phyloP scores from a whole-genome alignment of 1,284 basidiomycete genomes.

The Ustilago vetiveriae region DNA sequence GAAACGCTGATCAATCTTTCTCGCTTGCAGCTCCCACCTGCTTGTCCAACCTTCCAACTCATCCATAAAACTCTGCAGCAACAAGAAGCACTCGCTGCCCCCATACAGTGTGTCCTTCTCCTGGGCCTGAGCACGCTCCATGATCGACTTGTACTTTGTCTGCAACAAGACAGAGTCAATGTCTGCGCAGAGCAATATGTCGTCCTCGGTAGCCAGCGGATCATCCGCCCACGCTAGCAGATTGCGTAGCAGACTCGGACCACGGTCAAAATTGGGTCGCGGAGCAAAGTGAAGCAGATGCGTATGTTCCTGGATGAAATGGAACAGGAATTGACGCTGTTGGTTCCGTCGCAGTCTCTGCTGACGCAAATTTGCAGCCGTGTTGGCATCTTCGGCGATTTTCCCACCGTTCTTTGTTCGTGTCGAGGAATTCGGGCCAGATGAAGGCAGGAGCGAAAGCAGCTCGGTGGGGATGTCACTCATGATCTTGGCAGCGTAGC shows the following conservation, averaged over 20 bases:
- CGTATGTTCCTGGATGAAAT: constrained; percentile 48
- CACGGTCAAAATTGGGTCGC: constrained; percentile 43
- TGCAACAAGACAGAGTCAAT: constrained; percentile 50
- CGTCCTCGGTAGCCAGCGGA: constrained; percentile 28
- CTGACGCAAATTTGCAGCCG: constrained; percentile 4
- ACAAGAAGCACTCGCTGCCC: constrained; percentile 39
- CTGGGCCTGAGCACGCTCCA: constrained; percentile 44
- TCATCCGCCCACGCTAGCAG: constrained; percentile 41
- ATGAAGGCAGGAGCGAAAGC: constrained; percentile 31
- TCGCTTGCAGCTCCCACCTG: constrained; percentile 41
- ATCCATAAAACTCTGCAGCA: constrained; percentile 45
- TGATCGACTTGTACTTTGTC: constrained; percentile 49
- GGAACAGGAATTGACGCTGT: constrained; percentile 46
- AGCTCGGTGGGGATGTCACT: constrained; percentile 43
- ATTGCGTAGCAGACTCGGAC: constrained; percentile 38
- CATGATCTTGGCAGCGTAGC: constrained; percentile 52
- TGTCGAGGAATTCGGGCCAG: background rate
- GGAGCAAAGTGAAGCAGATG: constrained; percentile 49
- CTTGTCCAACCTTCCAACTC: constrained; percentile 43
- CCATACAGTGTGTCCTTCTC: constrained; percentile 41
- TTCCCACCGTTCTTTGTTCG: constrained; percentile 12
- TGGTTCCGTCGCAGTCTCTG: constrained; percentile 29
- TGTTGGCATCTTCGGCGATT: background rate
- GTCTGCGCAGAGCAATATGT: constrained; percentile 43
- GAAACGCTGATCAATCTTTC: constrained; percentile 38